Conservation (phyloP, 495 filamentous ascomycete species). For the Venustampulla echinocandica region DNA sequence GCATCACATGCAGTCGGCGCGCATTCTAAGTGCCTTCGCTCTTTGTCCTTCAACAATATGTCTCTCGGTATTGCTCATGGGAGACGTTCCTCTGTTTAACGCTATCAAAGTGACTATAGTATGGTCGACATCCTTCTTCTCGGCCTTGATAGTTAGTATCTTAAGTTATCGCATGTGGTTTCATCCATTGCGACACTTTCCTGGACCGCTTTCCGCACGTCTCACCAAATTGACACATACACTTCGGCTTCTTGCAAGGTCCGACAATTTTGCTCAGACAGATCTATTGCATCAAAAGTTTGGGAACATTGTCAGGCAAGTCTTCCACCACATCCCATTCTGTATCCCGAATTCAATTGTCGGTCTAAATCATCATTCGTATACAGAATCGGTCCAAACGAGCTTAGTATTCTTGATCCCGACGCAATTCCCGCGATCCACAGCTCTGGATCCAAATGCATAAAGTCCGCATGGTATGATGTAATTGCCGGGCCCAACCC, state of each 20-base stretch:
- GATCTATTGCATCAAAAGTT: constrained; percentile 29
- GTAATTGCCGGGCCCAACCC: constrained; percentile 19
- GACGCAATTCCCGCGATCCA: constrained; percentile 28
- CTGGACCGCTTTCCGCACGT: constrained; percentile 32
- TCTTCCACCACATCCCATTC: no score
- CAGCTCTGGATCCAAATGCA: constrained; percentile 24
- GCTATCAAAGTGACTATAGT: background rate
- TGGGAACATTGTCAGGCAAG: constrained; percentile 28
- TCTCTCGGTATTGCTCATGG: background rate
- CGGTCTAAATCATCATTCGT: background rate
- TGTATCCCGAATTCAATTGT: no score
- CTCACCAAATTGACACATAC: constrained; percentile 37
- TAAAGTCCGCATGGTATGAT: constrained; percentile 38
- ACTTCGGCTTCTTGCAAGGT: constrained; percentile 19
- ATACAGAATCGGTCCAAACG: constrained; percentile 24
- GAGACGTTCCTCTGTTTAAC: background rate
- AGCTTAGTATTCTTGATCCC: constrained; percentile 34
- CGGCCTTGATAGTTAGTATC: constrained; percentile 36
- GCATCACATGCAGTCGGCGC: constrained; percentile 21
- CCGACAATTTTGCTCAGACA: constrained; percentile 30
- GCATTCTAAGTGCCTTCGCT: constrained; percentile 5
- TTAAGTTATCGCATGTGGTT: constrained; percentile 36
- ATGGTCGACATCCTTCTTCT: constrained; percentile 21
- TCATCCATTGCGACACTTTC: constrained; percentile 37
- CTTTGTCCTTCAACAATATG: background rate